Percentiles rank a stretch among this genome's conserved stretches.
Evolutionary conservation across 148 eudicot genomes (phyloP).

Genomic region (Arctostaphylos glauca): DNA sequence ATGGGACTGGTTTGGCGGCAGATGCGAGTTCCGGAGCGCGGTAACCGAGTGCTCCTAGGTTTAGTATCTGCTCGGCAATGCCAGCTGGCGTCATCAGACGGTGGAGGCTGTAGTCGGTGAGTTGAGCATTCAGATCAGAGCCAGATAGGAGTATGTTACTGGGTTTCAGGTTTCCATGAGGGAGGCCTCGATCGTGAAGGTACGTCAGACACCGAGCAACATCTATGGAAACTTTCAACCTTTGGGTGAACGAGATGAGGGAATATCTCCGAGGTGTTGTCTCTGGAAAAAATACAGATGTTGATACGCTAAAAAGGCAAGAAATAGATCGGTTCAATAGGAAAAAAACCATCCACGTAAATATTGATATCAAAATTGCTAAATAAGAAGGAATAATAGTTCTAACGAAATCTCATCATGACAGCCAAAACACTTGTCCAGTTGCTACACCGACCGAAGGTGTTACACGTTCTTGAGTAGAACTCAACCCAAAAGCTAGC

Average conservation of each 20-base stretch:
- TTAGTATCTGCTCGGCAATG: slow-evolving; percentile 79
- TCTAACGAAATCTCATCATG: neutral
- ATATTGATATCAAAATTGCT: neutral
- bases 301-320: slow-evolving; percentile 6
- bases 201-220: slow-evolving; percentile 71
- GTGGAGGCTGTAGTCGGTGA: slow-evolving; percentile 81
- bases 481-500: neutral
- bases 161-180: slow-evolving; percentile 93
- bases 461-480: neutral
- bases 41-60: slow-evolving; percentile 90
- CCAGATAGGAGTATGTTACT: slow-evolving; percentile 65
- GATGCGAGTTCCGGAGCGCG: slow-evolving; percentile 82
- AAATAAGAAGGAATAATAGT: neutral
- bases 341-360: slow-evolving; percentile 1
- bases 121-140: slow-evolving; percentile 38
- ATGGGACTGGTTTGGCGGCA: slow-evolving; percentile 60
- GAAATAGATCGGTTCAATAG: neutral
- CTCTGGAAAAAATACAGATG: slow-evolving; percentile 43
- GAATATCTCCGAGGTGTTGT: slow-evolving; percentile 82
- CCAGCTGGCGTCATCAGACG: slow-evolving; percentile 91
- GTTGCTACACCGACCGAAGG: neutral
- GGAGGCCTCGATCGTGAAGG: slow-evolving; percentile 76
- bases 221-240: slow-evolving; percentile 66
- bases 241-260: slow-evolving; percentile 66
- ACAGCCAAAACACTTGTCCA: neutral